Base-by-base conservation (phyloP, 208 protist species). In the Wallacemonas sp. region DNA sequence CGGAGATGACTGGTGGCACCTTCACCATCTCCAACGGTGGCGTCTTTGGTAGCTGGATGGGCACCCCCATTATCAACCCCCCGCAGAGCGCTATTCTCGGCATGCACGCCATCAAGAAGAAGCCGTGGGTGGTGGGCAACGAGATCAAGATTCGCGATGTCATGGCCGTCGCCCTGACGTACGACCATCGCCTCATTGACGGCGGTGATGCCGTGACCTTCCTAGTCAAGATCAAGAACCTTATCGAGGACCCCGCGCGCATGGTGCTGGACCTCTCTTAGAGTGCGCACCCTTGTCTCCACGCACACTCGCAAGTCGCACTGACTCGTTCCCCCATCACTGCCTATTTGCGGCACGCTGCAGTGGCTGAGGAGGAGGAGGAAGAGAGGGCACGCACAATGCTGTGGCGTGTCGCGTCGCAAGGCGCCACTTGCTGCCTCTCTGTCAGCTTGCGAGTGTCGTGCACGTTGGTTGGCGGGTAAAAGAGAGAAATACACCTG, bases 21-120 rank as follows among this genome's bases (percentile, higher is more conserved):
- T 99, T 99, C 85, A 99, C 98, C 37, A 99, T 99, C 73, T 98
- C 96, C 33, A 99, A 99, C 81, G 98, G 98, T 59, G 98, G 98
- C 46, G 97, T 99, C 22, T 99, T 98, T 50, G 98, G 98, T 32
- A 98, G 93, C 27, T 97, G 99, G 79, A 97, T 99, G 92, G 98
- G 97, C 36, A 99, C 98, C 0, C 98, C 98, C 26, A 99, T 99
- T 81, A 97, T 99, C 76, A 99, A 99, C 78, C 96, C 97, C 12
- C 98, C 98, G 33, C 98, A 99, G 92, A 97, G 92, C 21, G 98
- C 98, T 34, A 99, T 99, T 76, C 90, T 99, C 1, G 98, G 98
- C 62, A 99, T 99, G 98, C 98, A 99, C 77, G 97, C 90, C 27
- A 98, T 95, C 62, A 98, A 98, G 79, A 93, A 98, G 46, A 94